Conservation (phyloP, 2,329 filamentous ascomycete species). For the Purpureocillium lavendulum region DNA sequence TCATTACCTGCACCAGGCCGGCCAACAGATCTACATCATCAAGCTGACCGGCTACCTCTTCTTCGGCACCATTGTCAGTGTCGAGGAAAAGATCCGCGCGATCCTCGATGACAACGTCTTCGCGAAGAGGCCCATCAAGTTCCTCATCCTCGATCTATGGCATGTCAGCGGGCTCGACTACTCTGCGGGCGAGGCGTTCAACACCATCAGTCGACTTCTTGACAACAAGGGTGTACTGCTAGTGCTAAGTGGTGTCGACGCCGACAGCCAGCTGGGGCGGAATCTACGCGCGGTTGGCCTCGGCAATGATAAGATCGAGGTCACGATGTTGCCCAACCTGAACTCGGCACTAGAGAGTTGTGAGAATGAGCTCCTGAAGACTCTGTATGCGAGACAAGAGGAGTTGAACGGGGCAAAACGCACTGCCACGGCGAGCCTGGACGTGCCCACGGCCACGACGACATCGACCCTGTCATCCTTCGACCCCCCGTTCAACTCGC, state of each 20-base stretch:
- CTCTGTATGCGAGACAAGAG: slow-evolving; percentile 65
- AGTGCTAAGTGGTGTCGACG: slow-evolving; percentile 73
- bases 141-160: slow-evolving; percentile 79
- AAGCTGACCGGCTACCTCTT: slow-evolving; percentile 95
- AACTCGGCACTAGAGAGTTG: slow-evolving; percentile 92
- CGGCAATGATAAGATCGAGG: slow-evolving; percentile 61
- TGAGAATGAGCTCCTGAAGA: slow-evolving; percentile 86
- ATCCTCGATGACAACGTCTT: slow-evolving; percentile 81
- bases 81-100: slow-evolving; percentile 78
- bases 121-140: slow-evolving; percentile 70
- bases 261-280: slow-evolving; percentile 66
- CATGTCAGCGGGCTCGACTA: slow-evolving; percentile 93
- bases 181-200: slow-evolving; percentile 91
- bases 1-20: slow-evolving; percentile 76
- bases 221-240: slow-evolving; percentile 70
- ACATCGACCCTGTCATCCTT: slow-evolving; percentile 24
- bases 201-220: slow-evolving; percentile 79
- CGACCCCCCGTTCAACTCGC: slow-evolving; percentile 58
- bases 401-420: slow-evolving; percentile 40
- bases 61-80: slow-evolving; percentile 93
- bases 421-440: slow-evolving; percentile 33
- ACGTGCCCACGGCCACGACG: slow-evolving; percentile 33
- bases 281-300: slow-evolving; percentile 80
- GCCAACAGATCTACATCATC: slow-evolving; percentile 80
- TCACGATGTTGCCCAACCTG: slow-evolving; percentile 77